Evolutionary conservation across 2,329 filamentous ascomycete genomes (phyloP), one percentile per base, ranked within the genome.

Genomic region (Waltergamsia citrina): DNA sequence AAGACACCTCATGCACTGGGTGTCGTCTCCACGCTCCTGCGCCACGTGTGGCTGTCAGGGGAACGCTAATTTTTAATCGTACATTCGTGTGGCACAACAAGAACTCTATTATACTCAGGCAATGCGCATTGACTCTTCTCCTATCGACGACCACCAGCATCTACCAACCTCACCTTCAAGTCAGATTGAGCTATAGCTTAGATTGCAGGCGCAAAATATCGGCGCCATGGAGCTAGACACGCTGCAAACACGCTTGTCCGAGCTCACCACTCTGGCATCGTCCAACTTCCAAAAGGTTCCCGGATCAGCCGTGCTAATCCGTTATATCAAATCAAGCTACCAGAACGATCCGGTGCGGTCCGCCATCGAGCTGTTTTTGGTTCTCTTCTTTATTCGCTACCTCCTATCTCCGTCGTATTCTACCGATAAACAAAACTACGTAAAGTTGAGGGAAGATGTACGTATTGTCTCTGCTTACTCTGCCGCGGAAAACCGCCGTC

Each of bases 281-380:
- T 64, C 75, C 38, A 71, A 79, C 38, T 93, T 98, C 54, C 88
- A 95, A 51, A 85, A 83, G 51, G 74, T 98, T 25, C 93, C 92
- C 20, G 92, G 92, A 34, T 96, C 90, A 20, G 85, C 90, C 27
- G 94, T 98, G 47, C 70, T 96, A 50, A 75, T 94, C 47, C 85
- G 92, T 42, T 98, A 98, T 62, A 87, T 98, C 54, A 85, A 85
- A 58, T 94, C 87, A 38, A 94, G 87, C 56, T 96, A 98, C 65
- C 92, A 98, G 64, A 83, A 98, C 54, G 92, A 98, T 50, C 92
- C 92, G 8, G 78, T 96, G 37, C 82, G 93, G 35, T 94, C 86
- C 34, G 86, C 85, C 25, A 85, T 98, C 45, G 92, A 98, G 62
- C 68, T 98, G 33, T 79, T 96, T 44, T 71, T 98, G 39, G 85